phyloP scores from a whole-genome alignment of 2,329 filamentous ascomycete genomes.

The Talaromyces sp. region DNA sequence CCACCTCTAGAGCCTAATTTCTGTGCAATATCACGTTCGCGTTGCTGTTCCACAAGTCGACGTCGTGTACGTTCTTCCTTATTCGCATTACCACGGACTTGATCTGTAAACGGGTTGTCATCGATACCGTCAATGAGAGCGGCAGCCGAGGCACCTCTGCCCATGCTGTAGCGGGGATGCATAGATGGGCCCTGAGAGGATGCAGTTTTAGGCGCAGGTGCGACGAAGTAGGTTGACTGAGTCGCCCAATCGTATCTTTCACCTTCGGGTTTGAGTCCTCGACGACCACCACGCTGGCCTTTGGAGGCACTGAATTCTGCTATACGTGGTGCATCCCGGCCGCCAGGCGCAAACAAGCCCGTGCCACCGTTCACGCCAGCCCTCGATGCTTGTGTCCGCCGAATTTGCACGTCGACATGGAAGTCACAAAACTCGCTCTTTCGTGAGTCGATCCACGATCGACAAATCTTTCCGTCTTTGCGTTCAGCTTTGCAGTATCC shows the following conservation, averaged over 20 bases:
- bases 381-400: constrained; percentile 65
- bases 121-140: constrained; percentile 42
- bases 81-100: constrained; percentile 40
- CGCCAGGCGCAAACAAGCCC: constrained; percentile 47
- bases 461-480: constrained; percentile 79
- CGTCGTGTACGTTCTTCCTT: constrained; percentile 46
- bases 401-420: constrained; percentile 78
- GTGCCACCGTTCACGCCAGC: constrained; percentile 77
- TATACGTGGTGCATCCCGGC: constrained; percentile 44
- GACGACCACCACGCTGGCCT: constrained; percentile 28
- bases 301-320: constrained; percentile 32
- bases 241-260: constrained; percentile 42
- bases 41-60: constrained; percentile 44
- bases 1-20: constrained; percentile 38
- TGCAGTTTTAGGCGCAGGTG: constrained; percentile 32
- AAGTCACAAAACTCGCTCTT: constrained; percentile 92
- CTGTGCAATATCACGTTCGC: constrained; percentile 47
- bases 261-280: constrained; percentile 35
- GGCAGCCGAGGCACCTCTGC: constrained; percentile 36
- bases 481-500: constrained; percentile 83
- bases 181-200: constrained; percentile 6
- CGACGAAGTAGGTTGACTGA: constrained; percentile 48
- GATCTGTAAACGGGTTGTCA: constrained; percentile 44
- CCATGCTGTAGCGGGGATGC: constrained; percentile 7
- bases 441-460: constrained; percentile 80